These are phyloP conservation scores for Plantago ovata DNA, from an alignment of 257 asterid species.

Conservation along the genomic window DNA sequence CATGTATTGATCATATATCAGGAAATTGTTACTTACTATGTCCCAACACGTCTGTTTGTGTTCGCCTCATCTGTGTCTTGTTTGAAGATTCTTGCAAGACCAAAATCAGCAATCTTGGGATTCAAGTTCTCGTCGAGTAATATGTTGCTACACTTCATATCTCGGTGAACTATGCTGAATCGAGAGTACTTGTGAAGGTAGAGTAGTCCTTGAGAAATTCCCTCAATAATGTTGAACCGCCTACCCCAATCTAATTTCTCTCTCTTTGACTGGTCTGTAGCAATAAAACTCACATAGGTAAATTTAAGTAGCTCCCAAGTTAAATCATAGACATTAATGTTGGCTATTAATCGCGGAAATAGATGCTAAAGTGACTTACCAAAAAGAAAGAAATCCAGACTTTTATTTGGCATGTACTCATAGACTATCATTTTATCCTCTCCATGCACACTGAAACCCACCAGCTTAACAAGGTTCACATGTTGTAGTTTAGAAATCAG, in stretches of 20 bases:
- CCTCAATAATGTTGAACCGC: slow-evolving; percentile 38
- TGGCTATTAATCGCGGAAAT: background rate
- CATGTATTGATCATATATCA: background rate
- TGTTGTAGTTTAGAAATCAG: slow-evolving; percentile 64
- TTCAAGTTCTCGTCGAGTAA: slow-evolving; percentile 53
- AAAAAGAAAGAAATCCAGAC: slow-evolving; percentile 59
- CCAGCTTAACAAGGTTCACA: slow-evolving; percentile 54
- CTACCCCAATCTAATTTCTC: slow-evolving; percentile 31
- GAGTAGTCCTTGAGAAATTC: slow-evolving; percentile 53
- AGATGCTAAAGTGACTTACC: slow-evolving; percentile 23
- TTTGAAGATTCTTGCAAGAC: slow-evolving; percentile 56
- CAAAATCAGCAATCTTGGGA: slow-evolving; percentile 67
- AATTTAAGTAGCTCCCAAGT: background rate
- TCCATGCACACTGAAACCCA: slow-evolving; percentile 49
- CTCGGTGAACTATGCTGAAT: slow-evolving; percentile 52
- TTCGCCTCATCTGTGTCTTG: slow-evolving; percentile 40
- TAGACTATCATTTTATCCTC: slow-evolving; percentile 59
- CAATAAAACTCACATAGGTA: background rate
- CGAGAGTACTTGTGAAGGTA: slow-evolving; percentile 66
- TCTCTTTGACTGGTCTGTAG: slow-evolving; percentile 25
- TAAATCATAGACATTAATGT: background rate
- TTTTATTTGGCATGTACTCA: slow-evolving; percentile 60
- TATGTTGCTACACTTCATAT: slow-evolving; percentile 55
- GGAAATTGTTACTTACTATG: slow-evolving; percentile 37
- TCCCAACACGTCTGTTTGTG: slow-evolving; percentile 50